Evolutionary conservation across 2,329 filamentous ascomycete species (phyloP).

Genomic region (Xylariaceae sp.): DNA sequence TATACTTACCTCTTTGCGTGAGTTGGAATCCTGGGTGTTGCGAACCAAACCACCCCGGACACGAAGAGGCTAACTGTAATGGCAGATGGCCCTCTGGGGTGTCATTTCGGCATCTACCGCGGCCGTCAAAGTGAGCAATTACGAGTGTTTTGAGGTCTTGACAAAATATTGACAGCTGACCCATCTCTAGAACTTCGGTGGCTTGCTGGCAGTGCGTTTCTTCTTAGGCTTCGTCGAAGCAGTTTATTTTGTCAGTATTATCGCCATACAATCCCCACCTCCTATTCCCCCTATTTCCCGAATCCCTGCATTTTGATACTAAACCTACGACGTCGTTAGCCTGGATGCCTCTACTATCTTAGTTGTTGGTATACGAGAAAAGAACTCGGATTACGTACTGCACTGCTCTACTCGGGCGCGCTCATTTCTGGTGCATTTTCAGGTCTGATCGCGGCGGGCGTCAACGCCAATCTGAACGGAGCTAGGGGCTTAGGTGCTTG

Average conservation of each 20-base stretch:
- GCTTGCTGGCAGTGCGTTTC: conserved; percentile 38
- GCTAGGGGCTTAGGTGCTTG: conserved; percentile 52
- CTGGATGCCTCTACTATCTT: conserved; percentile 58
- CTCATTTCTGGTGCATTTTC: conserved; percentile 68
- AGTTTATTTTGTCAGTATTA: conserved; percentile 37
- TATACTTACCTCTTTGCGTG: conserved; percentile 42
- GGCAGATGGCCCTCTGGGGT: conserved; percentile 45
- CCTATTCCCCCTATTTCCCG: no score
- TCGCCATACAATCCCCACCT: no score
- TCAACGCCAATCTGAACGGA: conserved; percentile 59
- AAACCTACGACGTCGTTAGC: conserved; percentile 28
- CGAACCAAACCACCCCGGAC: neutral
- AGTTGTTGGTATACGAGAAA: conserved; percentile 64
- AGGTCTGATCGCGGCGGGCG: conserved; percentile 58
- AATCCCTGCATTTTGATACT: neutral
- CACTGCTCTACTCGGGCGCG: conserved; percentile 61
- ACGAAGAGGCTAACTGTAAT: conserved; percentile 11
- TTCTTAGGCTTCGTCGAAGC: conserved; percentile 41
- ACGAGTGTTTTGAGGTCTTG: neutral
- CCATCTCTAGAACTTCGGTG: conserved; percentile 27
- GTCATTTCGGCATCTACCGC: conserved; percentile 40
- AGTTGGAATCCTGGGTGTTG: conserved; percentile 16
- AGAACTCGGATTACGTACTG: conserved; percentile 60
- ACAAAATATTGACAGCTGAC: conserved; percentile 2
- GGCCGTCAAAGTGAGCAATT: conserved; percentile 26